Conservation (phyloP, 768 basidiomycete genomes). For the Hydnomerulius pinastri region DNA sequence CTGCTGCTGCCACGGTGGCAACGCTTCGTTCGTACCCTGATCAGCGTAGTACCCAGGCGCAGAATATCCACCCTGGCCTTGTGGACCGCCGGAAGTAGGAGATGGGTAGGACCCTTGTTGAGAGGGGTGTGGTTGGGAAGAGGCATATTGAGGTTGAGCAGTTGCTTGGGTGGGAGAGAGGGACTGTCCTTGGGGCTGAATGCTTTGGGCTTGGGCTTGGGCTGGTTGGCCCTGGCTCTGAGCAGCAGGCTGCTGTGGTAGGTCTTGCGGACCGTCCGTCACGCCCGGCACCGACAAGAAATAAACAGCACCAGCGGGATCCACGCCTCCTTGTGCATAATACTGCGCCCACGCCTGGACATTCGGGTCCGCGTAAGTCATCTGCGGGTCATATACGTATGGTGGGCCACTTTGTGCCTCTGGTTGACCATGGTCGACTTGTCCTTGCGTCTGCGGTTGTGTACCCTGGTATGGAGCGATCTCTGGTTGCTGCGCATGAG, state of each 20-base stretch:
- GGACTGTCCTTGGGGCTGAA: slow-evolving; percentile 15
- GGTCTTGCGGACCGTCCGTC: slow-evolving; percentile 41
- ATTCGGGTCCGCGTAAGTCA: slow-evolving; percentile 74
- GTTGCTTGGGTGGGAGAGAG: slow-evolving; percentile 15
- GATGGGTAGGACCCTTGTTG: slow-evolving; percentile 15
- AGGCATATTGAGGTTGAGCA: slow-evolving; percentile 17
- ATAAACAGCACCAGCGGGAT: slow-evolving; percentile 75
- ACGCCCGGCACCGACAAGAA: slow-evolving; percentile 79
- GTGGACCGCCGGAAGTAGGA: slow-evolving; percentile 1
- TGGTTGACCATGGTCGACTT: slow-evolving; percentile 17
- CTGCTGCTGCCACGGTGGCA: slow-evolving; percentile 4
- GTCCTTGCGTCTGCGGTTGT: slow-evolving; percentile 31
- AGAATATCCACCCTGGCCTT: slow-evolving; percentile 21
- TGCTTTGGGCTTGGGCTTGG: slow-evolving; percentile 13
- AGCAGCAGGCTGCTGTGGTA: slow-evolving; percentile 1
- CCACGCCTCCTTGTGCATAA: slow-evolving; percentile 77
- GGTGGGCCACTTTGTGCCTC: slow-evolving; percentile 43
- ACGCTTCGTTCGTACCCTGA: not conserved
- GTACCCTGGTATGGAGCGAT: slow-evolving; percentile 17
- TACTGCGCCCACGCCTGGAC: slow-evolving; percentile 88
- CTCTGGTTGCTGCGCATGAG: slow-evolving; percentile 32
- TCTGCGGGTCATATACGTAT: slow-evolving; percentile 60
- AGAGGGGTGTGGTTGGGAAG: slow-evolving; percentile 13
- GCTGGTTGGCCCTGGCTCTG: slow-evolving; percentile 6
- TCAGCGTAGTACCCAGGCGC: slow-evolving; percentile 20